phyloP scores from a whole-genome alignment of 2,329 filamentous ascomycete genomes.

The Aspergillus calidoustus region DNA sequence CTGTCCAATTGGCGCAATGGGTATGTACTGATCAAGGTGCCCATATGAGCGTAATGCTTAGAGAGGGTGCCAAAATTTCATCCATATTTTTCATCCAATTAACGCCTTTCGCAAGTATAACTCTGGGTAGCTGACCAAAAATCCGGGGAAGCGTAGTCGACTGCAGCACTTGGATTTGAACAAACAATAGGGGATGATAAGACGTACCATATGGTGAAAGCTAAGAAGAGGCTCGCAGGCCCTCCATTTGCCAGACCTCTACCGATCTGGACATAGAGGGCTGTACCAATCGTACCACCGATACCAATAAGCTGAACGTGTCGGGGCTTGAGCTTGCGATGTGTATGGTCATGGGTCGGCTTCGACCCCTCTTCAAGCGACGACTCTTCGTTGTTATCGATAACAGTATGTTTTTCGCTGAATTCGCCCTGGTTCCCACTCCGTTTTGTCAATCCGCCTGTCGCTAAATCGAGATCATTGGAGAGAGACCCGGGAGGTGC shows the following conservation, averaged over 20 bases:
- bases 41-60: not conserved
- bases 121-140: not conserved
- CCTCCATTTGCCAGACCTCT: constrained; percentile 46
- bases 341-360: constrained; percentile 38
- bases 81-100: no score
- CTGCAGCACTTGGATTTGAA: constrained; percentile 7
- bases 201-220: constrained; percentile 52
- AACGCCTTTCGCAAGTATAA: not conserved
- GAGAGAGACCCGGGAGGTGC: constrained; percentile 22
- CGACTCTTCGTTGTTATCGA: constrained; percentile 26
- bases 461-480: constrained; percentile 19
- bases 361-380: constrained; percentile 32
- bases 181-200: not conserved
- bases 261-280: constrained; percentile 50
- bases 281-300: constrained; percentile 52
- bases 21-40: not conserved
- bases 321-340: constrained; percentile 49
- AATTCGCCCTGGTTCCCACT: constrained; percentile 13
- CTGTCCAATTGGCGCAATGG: not conserved
- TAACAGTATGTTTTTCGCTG: constrained; percentile 25
- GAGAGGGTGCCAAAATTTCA: no score
- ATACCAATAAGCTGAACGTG: constrained; percentile 55
- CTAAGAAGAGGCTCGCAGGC: constrained; percentile 50
- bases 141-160: not conserved
- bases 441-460: constrained; percentile 20